These are phyloP conservation scores for Pleurotus salmoneostramineus DNA, from an alignment of 768 basidiomycete genomes.

Conservation along the genomic window DNA sequence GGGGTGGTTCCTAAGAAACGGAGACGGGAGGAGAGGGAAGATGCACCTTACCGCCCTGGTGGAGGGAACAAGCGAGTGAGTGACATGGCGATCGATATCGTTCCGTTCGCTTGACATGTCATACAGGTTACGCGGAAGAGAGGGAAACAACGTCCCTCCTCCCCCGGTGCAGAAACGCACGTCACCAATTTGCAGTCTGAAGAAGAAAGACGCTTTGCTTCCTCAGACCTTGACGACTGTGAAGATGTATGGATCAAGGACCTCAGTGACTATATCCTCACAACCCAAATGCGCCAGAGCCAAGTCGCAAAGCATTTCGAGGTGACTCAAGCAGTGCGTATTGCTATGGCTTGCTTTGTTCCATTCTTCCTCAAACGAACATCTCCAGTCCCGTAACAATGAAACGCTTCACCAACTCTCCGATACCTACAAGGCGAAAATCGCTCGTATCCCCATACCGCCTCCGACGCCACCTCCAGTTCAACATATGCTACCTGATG, in stretches of 20 bases:
- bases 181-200: conserved; percentile 22
- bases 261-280: conserved; percentile 62
- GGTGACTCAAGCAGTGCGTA: conserved; percentile 43
- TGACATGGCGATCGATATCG: conserved; percentile 13
- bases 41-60: conserved; percentile 50
- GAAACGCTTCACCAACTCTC: conserved; percentile 56
- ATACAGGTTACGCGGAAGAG: conserved; percentile 38
- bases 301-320: conserved; percentile 76
- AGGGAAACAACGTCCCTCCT: conserved; percentile 28
- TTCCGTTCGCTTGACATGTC: not conserved
- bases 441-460: conserved; percentile 40
- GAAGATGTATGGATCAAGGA: conserved; percentile 74
- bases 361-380: not conserved
- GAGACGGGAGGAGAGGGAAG: conserved; percentile 42
- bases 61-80: conserved; percentile 50
- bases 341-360: not conserved
- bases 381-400: conserved; percentile 64
- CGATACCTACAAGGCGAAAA: conserved; percentile 50
- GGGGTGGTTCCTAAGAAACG: conserved; percentile 40
- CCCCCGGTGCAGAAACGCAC: conserved; percentile 21
- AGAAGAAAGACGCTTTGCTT: conserved; percentile 46
- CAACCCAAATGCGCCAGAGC: conserved; percentile 69
- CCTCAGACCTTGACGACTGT: conserved; percentile 82
- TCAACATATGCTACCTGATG: conserved; percentile 23
- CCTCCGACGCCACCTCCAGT: conserved; percentile 27